Evolutionary conservation across 495 filamentous ascomycete genomes (phyloP).

Genomic region (Bathelium albidoporum): DNA sequence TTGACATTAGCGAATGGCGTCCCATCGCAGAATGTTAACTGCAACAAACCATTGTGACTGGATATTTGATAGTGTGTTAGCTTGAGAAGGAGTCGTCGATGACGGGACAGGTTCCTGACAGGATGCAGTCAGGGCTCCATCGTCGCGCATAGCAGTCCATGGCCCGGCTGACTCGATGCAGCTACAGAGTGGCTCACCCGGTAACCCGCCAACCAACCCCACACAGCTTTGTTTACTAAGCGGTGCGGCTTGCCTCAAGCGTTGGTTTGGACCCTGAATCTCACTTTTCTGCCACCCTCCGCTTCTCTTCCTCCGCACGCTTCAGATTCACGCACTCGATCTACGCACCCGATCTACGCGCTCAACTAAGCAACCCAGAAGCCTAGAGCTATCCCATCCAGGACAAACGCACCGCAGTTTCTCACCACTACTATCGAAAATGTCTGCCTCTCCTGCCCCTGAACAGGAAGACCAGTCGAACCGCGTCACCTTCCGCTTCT

Average conservation of each 20-base stretch:
- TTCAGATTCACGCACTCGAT: no score
- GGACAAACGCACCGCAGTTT: no score
- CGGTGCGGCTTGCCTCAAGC: no score
- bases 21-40: not conserved
- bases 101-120: not conserved
- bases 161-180: not conserved
- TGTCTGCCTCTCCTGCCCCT: conserved; percentile 34
- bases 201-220: not conserved
- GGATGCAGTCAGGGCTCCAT: not conserved
- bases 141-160: not conserved
- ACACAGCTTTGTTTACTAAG: not conserved
- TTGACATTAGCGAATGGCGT: not conserved
- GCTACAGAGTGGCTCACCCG: not conserved
- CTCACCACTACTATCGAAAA: no score
- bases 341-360: no score
- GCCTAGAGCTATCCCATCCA: no score
- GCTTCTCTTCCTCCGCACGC: no score
- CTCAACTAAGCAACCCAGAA: no score
- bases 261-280: no score
- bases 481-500: conserved; percentile 92
- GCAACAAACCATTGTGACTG: not conserved
- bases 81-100: not conserved
- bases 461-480: conserved; percentile 48
- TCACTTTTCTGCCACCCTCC: no score
- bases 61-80: not conserved